Evolutionary conservation across 176 grass and related monocot genomes (phyloP).

Genomic region (Eremochloa ophiuroides): DNA sequence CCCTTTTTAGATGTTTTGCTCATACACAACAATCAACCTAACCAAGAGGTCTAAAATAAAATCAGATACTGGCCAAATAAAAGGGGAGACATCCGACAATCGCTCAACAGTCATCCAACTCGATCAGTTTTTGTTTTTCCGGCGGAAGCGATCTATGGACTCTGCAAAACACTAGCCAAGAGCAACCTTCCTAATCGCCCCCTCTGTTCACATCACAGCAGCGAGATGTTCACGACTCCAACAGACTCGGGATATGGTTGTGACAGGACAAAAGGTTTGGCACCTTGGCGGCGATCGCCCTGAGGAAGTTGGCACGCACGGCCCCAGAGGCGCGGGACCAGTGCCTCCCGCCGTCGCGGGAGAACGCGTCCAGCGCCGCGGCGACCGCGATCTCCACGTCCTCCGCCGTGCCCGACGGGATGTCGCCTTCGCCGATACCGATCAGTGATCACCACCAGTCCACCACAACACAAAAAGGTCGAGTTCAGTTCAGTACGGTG

Average conservation of each 20-base stretch:
- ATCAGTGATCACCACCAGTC: not conserved
- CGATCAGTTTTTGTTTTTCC: not conserved
- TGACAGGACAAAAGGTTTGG: not conserved
- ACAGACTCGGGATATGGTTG: not conserved
- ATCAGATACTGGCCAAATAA: not conserved
- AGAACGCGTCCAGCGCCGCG: constrained; percentile 66
- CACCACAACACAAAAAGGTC: not conserved
- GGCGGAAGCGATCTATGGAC: not conserved
- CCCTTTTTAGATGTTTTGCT: not conserved
- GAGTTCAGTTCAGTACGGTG: not conserved
- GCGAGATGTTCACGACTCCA: not conserved
- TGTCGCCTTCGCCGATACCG: constrained; percentile 51
- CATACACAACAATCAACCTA: not conserved
- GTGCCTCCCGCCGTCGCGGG: constrained; percentile 47
- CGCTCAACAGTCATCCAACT: not conserved
- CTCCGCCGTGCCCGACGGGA: constrained; percentile 83
- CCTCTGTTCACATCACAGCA: not conserved
- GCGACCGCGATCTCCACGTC: constrained; percentile 89
- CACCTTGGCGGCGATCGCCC: constrained; percentile 84
- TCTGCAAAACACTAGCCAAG: not conserved
- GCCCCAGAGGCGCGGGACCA: constrained; percentile 70
- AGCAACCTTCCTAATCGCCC: not conserved
- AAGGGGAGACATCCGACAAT: not conserved
- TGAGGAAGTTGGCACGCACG: constrained; percentile 63
- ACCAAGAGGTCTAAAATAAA: not conserved